phyloP scores from a whole-genome alignment of 306 rosid genomes.

The Ammopiptanthus mongolicus region DNA sequence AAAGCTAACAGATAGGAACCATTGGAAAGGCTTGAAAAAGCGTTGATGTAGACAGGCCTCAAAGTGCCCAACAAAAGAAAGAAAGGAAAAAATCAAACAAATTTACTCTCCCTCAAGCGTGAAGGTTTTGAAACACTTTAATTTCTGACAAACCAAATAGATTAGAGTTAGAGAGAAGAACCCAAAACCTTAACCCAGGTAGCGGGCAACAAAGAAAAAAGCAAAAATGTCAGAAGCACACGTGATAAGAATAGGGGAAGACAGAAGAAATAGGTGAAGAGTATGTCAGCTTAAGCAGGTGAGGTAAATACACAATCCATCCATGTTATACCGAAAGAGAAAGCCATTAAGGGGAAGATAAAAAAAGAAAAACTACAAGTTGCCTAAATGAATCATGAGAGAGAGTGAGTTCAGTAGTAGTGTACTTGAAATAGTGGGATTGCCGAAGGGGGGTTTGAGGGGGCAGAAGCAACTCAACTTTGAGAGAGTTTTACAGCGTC shows the following conservation, averaged over 20 bases:
- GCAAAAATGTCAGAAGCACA: constrained; percentile 21
- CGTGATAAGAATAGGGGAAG: constrained; percentile 21
- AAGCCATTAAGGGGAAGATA: too few species aligned
- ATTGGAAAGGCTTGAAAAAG: not conserved
- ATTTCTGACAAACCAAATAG: constrained; percentile 10
- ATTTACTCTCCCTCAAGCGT: not conserved
- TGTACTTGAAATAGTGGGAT: constrained; percentile 31
- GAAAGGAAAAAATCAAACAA: not conserved
- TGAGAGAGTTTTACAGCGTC: constrained; percentile 1
- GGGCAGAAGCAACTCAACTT: constrained; percentile 16
- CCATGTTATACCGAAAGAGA: constrained; percentile 13
- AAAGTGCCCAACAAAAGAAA: not conserved
- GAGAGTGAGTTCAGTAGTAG: constrained; percentile 12
- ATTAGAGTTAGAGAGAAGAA: not conserved
- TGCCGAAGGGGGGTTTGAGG: constrained; percentile 21
- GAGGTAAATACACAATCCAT: constrained; percentile 4
- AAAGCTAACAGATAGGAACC: not conserved
- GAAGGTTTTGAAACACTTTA: constrained; percentile 10
- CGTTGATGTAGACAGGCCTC: not conserved
- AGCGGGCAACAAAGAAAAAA: not conserved
- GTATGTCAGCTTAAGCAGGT: constrained; percentile 6
- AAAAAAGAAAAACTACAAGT: constrained; percentile 17
- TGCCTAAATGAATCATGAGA: constrained; percentile 1
- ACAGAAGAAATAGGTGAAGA: constrained; percentile 10
- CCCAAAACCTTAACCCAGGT: constrained; percentile 3